These are phyloP conservation scores for Colletotrichum costaricense DNA, from an alignment of 2,329 filamentous ascomycete genomes.

Conservation along the genomic window DNA sequence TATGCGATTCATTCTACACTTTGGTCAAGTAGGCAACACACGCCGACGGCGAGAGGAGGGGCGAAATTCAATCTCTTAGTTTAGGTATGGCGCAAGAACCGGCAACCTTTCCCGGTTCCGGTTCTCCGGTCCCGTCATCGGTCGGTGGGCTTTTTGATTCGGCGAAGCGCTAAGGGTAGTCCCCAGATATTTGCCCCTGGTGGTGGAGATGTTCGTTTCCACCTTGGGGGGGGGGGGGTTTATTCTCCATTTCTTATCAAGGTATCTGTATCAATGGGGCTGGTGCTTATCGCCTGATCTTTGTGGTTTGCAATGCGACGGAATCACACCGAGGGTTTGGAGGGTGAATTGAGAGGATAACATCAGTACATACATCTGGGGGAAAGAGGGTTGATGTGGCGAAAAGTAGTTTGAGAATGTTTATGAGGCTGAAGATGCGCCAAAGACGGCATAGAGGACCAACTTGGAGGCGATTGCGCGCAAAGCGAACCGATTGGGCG, in stretches of 20 bases:
- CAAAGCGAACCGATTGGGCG: background rate
- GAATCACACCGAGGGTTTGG: background rate
- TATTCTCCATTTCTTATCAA: background rate
- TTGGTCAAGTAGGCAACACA: background rate
- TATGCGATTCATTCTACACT: too few species aligned
- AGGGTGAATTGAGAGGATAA: background rate
- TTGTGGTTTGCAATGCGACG: background rate
- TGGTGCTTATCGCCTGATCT: slow-evolving; percentile 5
- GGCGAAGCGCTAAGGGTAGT: background rate
- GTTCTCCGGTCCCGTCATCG: slow-evolving; percentile 31
- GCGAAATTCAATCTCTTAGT: background rate
- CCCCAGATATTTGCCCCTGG: slow-evolving; percentile 24
- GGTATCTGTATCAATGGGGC: background rate
- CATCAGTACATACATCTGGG: background rate
- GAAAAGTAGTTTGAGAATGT: background rate
- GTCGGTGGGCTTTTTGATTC: background rate
- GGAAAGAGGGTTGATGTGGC: background rate
- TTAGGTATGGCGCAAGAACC: slow-evolving; percentile 1
- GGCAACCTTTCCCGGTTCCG: slow-evolving; percentile 26
- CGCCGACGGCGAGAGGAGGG: background rate
- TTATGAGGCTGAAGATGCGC: background rate
- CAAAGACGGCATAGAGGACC: background rate
- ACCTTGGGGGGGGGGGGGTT: background rate
- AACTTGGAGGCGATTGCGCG: background rate
- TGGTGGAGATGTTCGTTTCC: slow-evolving; percentile 1